Evolutionary conservation across 371 early-diverging fungal species (phyloP).

Genomic region (Rhizomucor miehei): DNA sequence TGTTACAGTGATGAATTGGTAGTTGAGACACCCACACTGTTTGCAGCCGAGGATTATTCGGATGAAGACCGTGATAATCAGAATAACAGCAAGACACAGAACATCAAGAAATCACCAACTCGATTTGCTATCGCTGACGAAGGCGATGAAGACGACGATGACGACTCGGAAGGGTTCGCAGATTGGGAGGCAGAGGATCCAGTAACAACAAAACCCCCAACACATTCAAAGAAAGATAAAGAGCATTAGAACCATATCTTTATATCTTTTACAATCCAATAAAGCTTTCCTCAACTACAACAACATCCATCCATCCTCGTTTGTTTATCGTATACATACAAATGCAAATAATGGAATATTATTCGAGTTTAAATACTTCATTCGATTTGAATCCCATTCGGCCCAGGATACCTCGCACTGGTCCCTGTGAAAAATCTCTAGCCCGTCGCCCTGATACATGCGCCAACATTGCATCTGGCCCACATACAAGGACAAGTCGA

Average conservation of each 20-base stretch:
- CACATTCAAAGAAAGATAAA: slow-evolving; percentile 1
- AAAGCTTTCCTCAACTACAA: no score
- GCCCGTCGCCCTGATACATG: slow-evolving; percentile 42
- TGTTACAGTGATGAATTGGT: slow-evolving; percentile 35
- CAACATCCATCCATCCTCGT: no score
- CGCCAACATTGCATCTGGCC: slow-evolving; percentile 40
- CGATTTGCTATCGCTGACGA: slow-evolving; percentile 28
- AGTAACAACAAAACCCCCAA: neutral
- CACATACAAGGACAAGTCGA: slow-evolving; percentile 40
- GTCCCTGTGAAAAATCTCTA: slow-evolving; percentile 39
- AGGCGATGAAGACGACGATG: slow-evolving; percentile 22
- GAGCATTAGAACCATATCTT: slow-evolving; percentile 2
- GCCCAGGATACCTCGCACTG: slow-evolving; percentile 35
- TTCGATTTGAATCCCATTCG: slow-evolving; percentile 27
- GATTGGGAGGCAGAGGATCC: slow-evolving; percentile 30
- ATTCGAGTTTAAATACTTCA: slow-evolving; percentile 45
- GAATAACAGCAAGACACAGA: neutral
- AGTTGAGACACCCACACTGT: slow-evolving; percentile 41
- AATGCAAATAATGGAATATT: slow-evolving; percentile 1
- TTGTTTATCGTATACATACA: no score
- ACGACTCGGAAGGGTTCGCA: slow-evolving; percentile 39
- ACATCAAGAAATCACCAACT: slow-evolving; percentile 6
- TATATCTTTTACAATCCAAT: no score
- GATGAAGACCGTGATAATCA: slow-evolving; percentile 13
- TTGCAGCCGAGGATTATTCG: slow-evolving; percentile 36